These are phyloP conservation scores for Aspergillus steynii DNA, from an alignment of 495 filamentous ascomycete species.

Conservation along the genomic window DNA sequence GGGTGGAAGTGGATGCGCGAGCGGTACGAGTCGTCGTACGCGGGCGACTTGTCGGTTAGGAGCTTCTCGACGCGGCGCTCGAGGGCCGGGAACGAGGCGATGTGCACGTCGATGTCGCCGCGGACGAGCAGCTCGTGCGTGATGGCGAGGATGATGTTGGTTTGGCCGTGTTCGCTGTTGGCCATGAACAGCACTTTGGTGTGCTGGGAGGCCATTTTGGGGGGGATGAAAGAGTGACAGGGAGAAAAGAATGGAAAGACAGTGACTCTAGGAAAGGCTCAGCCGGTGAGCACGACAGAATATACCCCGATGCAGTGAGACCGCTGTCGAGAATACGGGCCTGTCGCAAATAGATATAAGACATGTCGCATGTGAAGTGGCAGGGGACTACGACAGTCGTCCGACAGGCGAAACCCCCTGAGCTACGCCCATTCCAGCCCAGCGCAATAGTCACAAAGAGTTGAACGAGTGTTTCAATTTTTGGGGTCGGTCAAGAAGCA, in stretches of 20 bases:
- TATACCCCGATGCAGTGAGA: no score
- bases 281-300: no score
- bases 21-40: conserved; percentile 25
- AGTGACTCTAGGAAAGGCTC: not conserved
- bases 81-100: conserved; percentile 50
- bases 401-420: not conserved
- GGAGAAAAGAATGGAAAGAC: not conserved
- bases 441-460: no score
- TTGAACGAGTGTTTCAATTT: no score
- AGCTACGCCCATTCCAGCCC: not conserved
- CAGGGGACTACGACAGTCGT: not conserved
- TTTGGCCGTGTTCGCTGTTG: conserved; percentile 56
- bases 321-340: not conserved
- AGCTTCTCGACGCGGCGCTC: conserved; percentile 32
- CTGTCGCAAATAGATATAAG: not conserved
- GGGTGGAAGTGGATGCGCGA: conserved; percentile 40
- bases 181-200: conserved; percentile 50
- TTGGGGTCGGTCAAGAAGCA: not conserved
- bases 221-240: not conserved
- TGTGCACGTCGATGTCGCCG: conserved; percentile 47
- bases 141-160: conserved; percentile 55
- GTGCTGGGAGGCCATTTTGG: conserved; percentile 4
- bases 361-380: not conserved
- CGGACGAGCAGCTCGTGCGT: conserved; percentile 50
- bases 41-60: conserved; percentile 26